Percentiles rank a stretch among this genome's conserved stretches.
These are phyloP conservation scores for Lithocarpus polystachyus DNA, from an alignment of 306 rosid genomes.

Conservation along the genomic window DNA sequence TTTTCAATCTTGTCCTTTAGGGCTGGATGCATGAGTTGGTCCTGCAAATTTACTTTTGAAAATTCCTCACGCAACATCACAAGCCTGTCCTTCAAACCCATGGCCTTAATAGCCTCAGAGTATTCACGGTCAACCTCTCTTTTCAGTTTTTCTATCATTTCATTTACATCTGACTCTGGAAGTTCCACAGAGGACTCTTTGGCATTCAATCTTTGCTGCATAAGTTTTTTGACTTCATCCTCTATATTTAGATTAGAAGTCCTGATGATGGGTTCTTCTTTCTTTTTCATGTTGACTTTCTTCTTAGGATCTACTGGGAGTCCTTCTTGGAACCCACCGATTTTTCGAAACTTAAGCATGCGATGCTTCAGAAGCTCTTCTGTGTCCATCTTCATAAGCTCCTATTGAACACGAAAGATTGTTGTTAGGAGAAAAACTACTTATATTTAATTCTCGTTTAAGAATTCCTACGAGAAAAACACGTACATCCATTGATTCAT, in stretches of 20 bases:
- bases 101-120: slow-evolving; percentile 53
- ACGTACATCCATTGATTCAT: slow-evolving; percentile 83
- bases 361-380: slow-evolving; percentile 69
- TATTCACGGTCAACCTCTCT: slow-evolving; percentile 62
- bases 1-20: slow-evolving; percentile 57
- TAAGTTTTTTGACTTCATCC: slow-evolving; percentile 57
- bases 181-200: slow-evolving; percentile 41
- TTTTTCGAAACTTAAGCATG: slow-evolving; percentile 69
- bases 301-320: slow-evolving; percentile 61
- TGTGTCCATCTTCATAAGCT: slow-evolving; percentile 57
- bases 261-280: slow-evolving; percentile 38
- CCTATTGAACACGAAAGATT: slow-evolving; percentile 49
- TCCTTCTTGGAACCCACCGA: slow-evolving; percentile 82
- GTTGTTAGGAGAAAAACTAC: slow-evolving; percentile 10
- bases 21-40: slow-evolving; percentile 46
- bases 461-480: slow-evolving; percentile 1
- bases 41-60: slow-evolving; percentile 43
- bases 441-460: slow-evolving; percentile 17
- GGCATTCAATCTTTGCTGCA: slow-evolving; percentile 44
- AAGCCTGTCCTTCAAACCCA: slow-evolving; percentile 59
- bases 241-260: slow-evolving; percentile 40
- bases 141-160: slow-evolving; percentile 53
- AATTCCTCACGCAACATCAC: slow-evolving; percentile 46
- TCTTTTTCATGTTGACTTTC: slow-evolving; percentile 70
- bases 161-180: slow-evolving; percentile 41